A percentile compares a stretch with the other conserved stretches of the same genome.
Evolutionary conservation across 768 basidiomycete genomes (phyloP).

Genomic region (Solioccasus polychromus): DNA sequence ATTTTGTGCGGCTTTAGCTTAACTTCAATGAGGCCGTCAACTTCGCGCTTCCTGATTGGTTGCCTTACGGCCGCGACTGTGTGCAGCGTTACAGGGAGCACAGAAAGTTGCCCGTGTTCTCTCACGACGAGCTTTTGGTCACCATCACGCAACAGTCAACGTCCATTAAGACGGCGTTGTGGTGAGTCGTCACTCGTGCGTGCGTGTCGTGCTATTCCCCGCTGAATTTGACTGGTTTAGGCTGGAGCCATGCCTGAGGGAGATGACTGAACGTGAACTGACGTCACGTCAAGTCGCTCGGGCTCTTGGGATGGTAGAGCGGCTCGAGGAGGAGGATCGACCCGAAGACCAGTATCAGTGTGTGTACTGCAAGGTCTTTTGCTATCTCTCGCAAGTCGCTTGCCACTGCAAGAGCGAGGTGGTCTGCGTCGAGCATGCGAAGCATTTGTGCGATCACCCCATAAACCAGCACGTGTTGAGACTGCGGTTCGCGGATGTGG

Average conservation of each 20-base stretch:
- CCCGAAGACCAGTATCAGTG: constrained; percentile 97
- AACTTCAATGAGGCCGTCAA: constrained; percentile 99
- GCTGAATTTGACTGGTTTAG: constrained; percentile 40
- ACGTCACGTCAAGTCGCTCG: constrained; percentile 62
- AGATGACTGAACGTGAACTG: constrained; percentile 88
- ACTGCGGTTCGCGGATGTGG: constrained; percentile 78
- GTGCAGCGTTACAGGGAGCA: constrained; percentile 89
- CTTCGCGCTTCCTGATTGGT: constrained; percentile 96
- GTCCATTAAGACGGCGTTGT: constrained; percentile 88
- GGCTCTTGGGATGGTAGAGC: constrained; percentile 57
- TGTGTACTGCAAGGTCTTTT: constrained; percentile 87
- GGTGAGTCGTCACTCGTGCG: constrained; percentile 50
- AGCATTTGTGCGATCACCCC: constrained; percentile 68
- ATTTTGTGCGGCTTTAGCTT: constrained; percentile 51
- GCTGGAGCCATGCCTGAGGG: constrained; percentile 78
- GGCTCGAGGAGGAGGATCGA: constrained; percentile 74
- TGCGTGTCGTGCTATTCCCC: constrained; percentile 17
- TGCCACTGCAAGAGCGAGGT: constrained; percentile 77
- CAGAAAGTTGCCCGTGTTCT: constrained; percentile 93
- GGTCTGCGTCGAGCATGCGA: constrained; percentile 82
- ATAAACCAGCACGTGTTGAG: constrained; percentile 61
- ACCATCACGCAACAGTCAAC: constrained; percentile 97
- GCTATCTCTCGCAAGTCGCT: constrained; percentile 90
- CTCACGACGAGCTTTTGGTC: constrained; percentile 94
- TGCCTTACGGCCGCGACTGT: constrained; percentile 82